Conservation (phyloP, 2,329 filamentous ascomycete genomes). For the Byssoonygena ceratinophila region DNA sequence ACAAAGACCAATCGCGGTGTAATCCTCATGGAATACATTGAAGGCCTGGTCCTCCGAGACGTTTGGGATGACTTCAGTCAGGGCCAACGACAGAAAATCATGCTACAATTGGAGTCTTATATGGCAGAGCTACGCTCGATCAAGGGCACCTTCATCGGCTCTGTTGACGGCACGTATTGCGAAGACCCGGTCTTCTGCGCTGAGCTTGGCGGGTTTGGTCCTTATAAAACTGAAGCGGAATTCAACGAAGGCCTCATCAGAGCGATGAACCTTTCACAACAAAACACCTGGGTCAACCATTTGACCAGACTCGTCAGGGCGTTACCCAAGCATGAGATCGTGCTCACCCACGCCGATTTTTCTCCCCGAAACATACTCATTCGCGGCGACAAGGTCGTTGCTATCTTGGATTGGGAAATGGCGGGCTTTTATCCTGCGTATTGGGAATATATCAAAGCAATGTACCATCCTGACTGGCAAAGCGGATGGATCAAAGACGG, state of each 20-base stretch:
- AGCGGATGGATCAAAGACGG: constrained; percentile 17
- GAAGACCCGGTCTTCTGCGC: constrained; percentile 16
- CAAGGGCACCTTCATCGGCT: constrained; percentile 17
- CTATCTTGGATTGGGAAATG: constrained; percentile 23
- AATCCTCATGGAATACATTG: constrained; percentile 18
- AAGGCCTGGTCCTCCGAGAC: constrained; percentile 13
- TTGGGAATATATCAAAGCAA: constrained; percentile 23
- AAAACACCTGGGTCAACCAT: constrained; percentile 14
- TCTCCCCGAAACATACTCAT: constrained; percentile 24
- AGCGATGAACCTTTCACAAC: constrained; percentile 13
- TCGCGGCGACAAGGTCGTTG: constrained; percentile 18
- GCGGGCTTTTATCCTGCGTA: constrained; percentile 22
- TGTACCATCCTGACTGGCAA: constrained; percentile 17
- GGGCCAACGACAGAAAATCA: constrained; percentile 7
- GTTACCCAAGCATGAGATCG: constrained; percentile 17
- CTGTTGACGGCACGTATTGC: constrained; percentile 16
- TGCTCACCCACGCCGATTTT: constrained; percentile 23
- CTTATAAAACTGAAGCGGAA: constrained; percentile 16
- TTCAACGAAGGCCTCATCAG: constrained; percentile 16
- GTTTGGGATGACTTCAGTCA: constrained; percentile 14
- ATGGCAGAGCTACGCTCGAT: constrained; percentile 16
- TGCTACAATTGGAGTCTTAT: constrained; percentile 14
- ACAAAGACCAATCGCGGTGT: constrained; percentile 7
- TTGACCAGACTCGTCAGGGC: constrained; percentile 14
- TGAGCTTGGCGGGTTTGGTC: constrained; percentile 14